Evolutionary conservation across 2,329 filamentous ascomycete genomes (phyloP).

Genomic region (Capronia epimyces): DNA sequence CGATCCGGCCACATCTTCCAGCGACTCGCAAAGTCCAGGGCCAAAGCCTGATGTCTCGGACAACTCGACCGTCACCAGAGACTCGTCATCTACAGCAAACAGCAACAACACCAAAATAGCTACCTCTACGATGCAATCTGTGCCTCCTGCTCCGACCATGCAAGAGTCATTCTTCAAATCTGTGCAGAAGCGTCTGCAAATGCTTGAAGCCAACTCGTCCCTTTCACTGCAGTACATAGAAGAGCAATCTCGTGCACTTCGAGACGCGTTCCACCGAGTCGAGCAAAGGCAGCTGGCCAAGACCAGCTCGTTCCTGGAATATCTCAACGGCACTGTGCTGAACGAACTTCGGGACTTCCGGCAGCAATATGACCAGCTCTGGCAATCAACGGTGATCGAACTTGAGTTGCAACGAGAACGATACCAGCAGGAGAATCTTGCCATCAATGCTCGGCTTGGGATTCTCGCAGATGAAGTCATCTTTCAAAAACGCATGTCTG

Average conservation of each 20-base stretch:
- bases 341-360: slow-evolving; percentile 71
- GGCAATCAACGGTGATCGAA: slow-evolving; percentile 90
- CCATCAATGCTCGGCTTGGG: slow-evolving; percentile 72
- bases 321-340: slow-evolving; percentile 81
- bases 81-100: slow-evolving; percentile 6
- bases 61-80: slow-evolving; percentile 4
- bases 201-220: slow-evolving; percentile 87
- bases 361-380: slow-evolving; percentile 88
- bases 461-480: slow-evolving; percentile 88
- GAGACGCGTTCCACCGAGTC: slow-evolving; percentile 78
- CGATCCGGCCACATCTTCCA: not conserved
- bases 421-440: slow-evolving; percentile 74
- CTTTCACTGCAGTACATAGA: slow-evolving; percentile 94
- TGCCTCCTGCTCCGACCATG: slow-evolving; percentile 67
- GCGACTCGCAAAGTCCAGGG: not conserved
- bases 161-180: slow-evolving; percentile 98
- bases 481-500: slow-evolving; percentile 81
- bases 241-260: slow-evolving; percentile 83
- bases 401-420: slow-evolving; percentile 83
- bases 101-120: slow-evolving; percentile 27
- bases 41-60: slow-evolving; percentile 9
- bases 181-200: slow-evolving; percentile 83
- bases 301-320: slow-evolving; percentile 72
- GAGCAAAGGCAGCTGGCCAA: slow-evolving; percentile 84
- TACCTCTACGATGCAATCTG: slow-evolving; percentile 44